Percentiles rank a stretch among this genome's conserved stretches.
Evolutionary conservation across 768 basidiomycete species (phyloP).

Genomic region (Suillus spraguei): DNA sequence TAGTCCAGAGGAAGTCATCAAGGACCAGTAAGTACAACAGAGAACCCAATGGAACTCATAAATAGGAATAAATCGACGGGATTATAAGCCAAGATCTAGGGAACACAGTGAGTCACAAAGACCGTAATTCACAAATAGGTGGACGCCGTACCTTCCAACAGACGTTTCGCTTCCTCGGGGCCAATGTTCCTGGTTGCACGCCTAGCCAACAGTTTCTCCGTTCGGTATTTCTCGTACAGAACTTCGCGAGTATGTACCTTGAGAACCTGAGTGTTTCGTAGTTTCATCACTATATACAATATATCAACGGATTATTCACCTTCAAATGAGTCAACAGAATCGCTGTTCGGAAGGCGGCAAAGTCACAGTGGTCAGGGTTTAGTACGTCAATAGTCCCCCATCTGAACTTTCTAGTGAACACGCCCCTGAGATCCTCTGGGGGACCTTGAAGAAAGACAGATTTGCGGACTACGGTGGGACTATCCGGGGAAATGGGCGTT

Average conservation of each 20-base stretch:
- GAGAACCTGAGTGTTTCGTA: constrained; percentile 55
- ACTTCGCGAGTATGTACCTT: constrained; percentile 86
- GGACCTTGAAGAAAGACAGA: constrained; percentile 44
- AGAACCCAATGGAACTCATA: neutral
- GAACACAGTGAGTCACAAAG: constrained; percentile 24
- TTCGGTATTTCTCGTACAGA: constrained; percentile 91
- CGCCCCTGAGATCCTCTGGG: constrained; percentile 70
- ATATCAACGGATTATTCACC: constrained; percentile 46
- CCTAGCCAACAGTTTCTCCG: constrained; percentile 86
- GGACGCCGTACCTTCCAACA: constrained; percentile 64
- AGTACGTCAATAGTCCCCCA: constrained; percentile 92
- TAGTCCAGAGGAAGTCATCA: neutral
- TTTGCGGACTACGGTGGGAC: constrained; percentile 39
- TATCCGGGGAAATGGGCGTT: constrained; percentile 38
- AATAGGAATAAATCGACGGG: constrained; percentile 13
- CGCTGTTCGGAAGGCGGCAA: constrained; percentile 80
- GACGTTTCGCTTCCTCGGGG: constrained; percentile 69
- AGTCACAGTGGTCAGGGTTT: constrained; percentile 86
- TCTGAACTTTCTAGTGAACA: constrained; percentile 77
- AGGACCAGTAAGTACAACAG: neutral
- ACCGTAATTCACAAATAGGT: constrained; percentile 9
- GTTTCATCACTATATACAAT: constrained; percentile 10
- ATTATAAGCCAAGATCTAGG: constrained; percentile 51
- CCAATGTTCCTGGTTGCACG: constrained; percentile 81
- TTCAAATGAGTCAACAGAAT: constrained; percentile 86